Conservation (phyloP, 2,329 filamentous ascomycete species). For the Periconia sp. region DNA sequence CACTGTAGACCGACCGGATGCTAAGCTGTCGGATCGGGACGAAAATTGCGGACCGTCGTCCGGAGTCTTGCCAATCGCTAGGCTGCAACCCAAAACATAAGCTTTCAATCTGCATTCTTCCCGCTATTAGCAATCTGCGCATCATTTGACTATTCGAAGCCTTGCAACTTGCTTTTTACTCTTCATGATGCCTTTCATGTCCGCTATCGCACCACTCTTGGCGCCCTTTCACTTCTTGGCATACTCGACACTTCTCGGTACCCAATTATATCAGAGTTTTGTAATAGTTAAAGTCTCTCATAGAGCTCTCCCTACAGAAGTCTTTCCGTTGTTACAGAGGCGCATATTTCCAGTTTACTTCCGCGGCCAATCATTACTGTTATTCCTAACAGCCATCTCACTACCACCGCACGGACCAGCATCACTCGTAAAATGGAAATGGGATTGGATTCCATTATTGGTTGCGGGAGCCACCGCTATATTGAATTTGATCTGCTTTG, state of each 20-base stretch:
- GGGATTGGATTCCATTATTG: slow-evolving; percentile 32
- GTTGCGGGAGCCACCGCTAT: slow-evolving; percentile 38
- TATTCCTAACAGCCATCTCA: slow-evolving; percentile 42
- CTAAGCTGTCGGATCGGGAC: too few species aligned
- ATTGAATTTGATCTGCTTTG: slow-evolving; percentile 46
- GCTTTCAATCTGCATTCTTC: too few species aligned
- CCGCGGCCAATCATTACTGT: slow-evolving; percentile 42
- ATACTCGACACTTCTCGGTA: slow-evolving; percentile 49
- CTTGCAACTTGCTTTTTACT: too few species aligned
- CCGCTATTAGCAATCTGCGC: too few species aligned
- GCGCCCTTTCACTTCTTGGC: slow-evolving; percentile 45
- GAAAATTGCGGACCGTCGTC: too few species aligned
- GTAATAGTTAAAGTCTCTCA: slow-evolving; percentile 50
- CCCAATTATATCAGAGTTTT: slow-evolving; percentile 49
- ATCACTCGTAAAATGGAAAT: slow-evolving; percentile 28
- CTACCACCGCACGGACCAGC: slow-evolving; percentile 39
- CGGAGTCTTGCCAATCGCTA: too few species aligned
- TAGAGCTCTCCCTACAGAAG: slow-evolving; percentile 40
- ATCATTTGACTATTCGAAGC: too few species aligned
- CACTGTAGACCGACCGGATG: too few species aligned
- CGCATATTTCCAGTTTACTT: slow-evolving; percentile 51
- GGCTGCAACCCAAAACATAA: too few species aligned
- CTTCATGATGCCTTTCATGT: too few species aligned
- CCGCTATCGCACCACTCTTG: slow-evolving; percentile 13
- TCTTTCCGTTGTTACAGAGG: slow-evolving; percentile 50